Percentiles rank a stretch among this genome's conserved stretches.
Conservation (phyloP, 305 asterid species). For the Solanum hybrid region DNA sequence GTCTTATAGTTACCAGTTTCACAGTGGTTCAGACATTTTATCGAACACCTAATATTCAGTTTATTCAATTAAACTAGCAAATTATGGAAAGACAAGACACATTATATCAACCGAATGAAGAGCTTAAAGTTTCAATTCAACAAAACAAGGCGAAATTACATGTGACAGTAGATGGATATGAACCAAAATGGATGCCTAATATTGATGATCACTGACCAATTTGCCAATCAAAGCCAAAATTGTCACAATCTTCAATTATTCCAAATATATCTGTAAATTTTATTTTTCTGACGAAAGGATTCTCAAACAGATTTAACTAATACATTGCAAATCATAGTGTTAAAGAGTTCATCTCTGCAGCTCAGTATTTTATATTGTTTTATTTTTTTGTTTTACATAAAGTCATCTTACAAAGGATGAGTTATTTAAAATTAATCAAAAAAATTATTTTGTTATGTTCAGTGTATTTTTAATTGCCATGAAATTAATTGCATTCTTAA, state of each 20-base stretch:
- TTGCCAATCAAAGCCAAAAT: not conserved
- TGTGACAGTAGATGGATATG: not conserved
- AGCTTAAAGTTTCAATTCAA: not conserved
- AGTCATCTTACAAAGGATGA: no score
- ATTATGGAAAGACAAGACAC: not conserved
- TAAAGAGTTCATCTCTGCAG: no score
- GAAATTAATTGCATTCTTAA: no score
- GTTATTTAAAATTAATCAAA: no score
- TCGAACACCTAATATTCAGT: not conserved
- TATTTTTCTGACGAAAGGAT: no score
- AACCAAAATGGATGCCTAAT: not conserved
- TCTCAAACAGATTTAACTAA: no score
- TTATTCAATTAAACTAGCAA: not conserved
- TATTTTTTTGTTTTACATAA: no score
- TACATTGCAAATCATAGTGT: no score
- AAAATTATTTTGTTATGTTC: no score
- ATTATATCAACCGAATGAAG: not conserved
- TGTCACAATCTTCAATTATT: not conserved
- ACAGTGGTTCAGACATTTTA: not conserved
- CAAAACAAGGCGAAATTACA: not conserved
- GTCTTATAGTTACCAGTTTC: not conserved
- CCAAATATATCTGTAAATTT: no score
- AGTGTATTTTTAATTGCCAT: no score
- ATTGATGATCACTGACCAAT: not conserved
- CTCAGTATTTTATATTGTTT: no score